phyloP scores from a whole-genome alignment of 1,284 basidiomycete species.

The Trichosporon sp. region DNA sequence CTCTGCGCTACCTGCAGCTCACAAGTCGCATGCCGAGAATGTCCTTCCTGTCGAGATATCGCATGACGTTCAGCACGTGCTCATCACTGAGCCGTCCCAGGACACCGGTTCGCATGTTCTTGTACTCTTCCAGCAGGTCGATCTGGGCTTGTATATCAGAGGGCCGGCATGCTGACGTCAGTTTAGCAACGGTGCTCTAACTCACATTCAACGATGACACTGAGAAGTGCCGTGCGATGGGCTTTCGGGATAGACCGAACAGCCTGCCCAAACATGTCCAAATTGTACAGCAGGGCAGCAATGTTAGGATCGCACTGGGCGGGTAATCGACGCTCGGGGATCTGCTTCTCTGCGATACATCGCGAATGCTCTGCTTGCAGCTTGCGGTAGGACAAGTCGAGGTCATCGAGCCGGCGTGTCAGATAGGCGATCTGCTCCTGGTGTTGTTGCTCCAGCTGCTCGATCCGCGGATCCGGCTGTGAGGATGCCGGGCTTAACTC shows the following conservation, averaged over 20 bases:
- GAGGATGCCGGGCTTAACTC: background rate
- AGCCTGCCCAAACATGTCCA: conserved; percentile 11
- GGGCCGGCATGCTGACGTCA: conserved; percentile 33
- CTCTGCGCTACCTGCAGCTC: conserved; percentile 44
- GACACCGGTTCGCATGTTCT: conserved; percentile 71
- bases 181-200: no score
- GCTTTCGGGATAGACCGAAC: conserved; percentile 22
- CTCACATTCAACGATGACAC: conserved; percentile 30
- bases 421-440: background rate
- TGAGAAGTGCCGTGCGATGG: conserved; percentile 27
- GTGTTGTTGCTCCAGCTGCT: background rate
- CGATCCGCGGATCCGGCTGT: background rate
- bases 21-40: conserved; percentile 51
- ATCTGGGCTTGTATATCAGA: conserved; percentile 57
- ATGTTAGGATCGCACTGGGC: conserved; percentile 2
- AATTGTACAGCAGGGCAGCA: conserved; percentile 4
- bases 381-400: conserved; percentile 20
- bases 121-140: conserved; percentile 71
- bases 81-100: conserved; percentile 65
- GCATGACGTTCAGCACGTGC: conserved; percentile 62
- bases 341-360: conserved; percentile 12
- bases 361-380: conserved; percentile 26
- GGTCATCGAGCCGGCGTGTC: conserved; percentile 4
- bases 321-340: background rate
- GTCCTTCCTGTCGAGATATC: conserved; percentile 60